Percentiles rank a stretch among this genome's conserved stretches.
phyloP scores from a whole-genome alignment of 2,329 filamentous ascomycete species.

The Plectosphaerella plurivora region DNA sequence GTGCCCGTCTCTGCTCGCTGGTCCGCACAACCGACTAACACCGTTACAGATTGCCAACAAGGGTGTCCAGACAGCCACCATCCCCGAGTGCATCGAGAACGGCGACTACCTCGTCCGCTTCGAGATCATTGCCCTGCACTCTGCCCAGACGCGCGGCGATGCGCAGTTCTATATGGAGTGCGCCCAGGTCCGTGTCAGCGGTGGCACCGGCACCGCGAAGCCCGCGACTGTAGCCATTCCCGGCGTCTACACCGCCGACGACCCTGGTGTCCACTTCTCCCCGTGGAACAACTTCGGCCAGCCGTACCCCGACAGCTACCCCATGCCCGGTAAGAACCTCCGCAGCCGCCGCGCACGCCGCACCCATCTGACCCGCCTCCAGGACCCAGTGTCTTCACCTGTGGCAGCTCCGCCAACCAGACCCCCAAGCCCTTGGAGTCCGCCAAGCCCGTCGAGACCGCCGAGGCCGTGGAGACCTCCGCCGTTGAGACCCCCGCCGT shows the following conservation, averaged over 20 bases:
- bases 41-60: background rate
- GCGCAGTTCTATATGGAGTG: constrained; percentile 43
- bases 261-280: constrained; percentile 6
- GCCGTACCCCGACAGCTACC: background rate
- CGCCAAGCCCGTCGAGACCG: background rate
- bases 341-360: constrained; percentile 10
- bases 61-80: constrained; percentile 17
- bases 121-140: constrained; percentile 44
- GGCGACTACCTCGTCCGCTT: constrained; percentile 45
- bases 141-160: constrained; percentile 30
- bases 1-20: background rate
- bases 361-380: background rate
- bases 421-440: background rate
- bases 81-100: constrained; percentile 35
- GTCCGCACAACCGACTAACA: background rate
- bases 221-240: constrained; percentile 33
- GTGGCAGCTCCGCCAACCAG: constrained; percentile 4
- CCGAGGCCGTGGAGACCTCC: background rate
- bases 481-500: background rate
- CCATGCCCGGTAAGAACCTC: constrained; percentile 7
- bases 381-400: constrained; percentile 2
- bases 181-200: constrained; percentile 23
- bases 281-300: constrained; percentile 3
- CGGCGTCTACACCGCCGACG: constrained; percentile 22
- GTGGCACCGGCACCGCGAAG: constrained; percentile 25